Evolutionary conservation across 2,329 filamentous ascomycete species (phyloP).

Genomic region (Pseudocercospora cruenta): DNA sequence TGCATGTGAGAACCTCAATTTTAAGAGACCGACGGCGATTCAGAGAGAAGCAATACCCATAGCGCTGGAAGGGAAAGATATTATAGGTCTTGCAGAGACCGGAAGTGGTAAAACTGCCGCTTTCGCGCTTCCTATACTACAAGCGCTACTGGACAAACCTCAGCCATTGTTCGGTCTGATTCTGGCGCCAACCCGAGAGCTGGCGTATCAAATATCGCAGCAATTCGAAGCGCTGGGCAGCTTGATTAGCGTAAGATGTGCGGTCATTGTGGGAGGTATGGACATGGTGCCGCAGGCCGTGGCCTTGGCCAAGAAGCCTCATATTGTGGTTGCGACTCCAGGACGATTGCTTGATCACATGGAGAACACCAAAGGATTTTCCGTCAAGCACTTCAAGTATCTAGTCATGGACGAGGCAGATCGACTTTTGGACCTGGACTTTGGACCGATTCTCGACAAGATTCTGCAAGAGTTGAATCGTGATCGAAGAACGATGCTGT

Average conservation of each 20-base stretch:
- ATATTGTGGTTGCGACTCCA: conserved; percentile 90
- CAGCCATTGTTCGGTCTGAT: conserved; percentile 86
- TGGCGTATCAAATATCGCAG: conserved; percentile 88
- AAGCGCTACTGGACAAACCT: conserved; percentile 85
- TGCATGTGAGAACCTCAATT: conserved; percentile 79
- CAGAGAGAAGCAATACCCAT: conserved; percentile 82
- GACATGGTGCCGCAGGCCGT: conserved; percentile 94
- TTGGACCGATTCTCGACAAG: conserved; percentile 89
- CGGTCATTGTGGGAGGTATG: conserved; percentile 82
- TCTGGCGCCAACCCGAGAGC: conserved; percentile 87
- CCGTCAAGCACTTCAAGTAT: conserved; percentile 77
- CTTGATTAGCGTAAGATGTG: conserved; percentile 82
- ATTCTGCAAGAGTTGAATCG: conserved; percentile 85
- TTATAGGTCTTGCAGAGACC: conserved; percentile 93
- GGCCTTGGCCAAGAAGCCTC: conserved; percentile 91
- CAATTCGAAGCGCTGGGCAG: conserved; percentile 86
- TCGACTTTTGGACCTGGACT: conserved; percentile 88
- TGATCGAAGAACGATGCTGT: conserved; percentile 80
- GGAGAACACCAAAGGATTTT: conserved; percentile 96
- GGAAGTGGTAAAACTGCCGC: conserved; percentile 95
- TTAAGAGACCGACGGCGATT: conserved; percentile 85
- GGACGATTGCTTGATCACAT: conserved; percentile 88
- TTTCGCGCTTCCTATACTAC: conserved; percentile 89
- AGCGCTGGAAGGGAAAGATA: conserved; percentile 77
- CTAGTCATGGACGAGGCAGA: conserved; percentile 96